phyloP scores from a whole-genome alignment of 164 flowering plant genomes.

The Pachysandra terminalis region DNA sequence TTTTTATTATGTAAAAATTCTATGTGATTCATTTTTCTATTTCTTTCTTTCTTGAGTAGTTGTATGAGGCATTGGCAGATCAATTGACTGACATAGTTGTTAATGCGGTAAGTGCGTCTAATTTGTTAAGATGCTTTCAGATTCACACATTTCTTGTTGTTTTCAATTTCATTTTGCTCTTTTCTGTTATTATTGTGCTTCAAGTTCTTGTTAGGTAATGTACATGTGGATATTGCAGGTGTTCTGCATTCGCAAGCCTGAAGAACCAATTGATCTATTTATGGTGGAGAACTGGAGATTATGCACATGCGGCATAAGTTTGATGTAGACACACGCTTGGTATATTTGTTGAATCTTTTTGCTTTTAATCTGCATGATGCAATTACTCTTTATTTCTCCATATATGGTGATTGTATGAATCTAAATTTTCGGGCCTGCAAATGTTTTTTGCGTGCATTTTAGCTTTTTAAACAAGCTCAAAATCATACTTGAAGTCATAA shows the following conservation, averaged over 20 bases:
- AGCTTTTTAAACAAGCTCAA: no score
- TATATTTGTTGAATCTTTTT: slow-evolving; percentile 23
- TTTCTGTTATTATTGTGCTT: no score
- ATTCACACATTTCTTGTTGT: not conserved
- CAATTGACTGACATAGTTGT: slow-evolving; percentile 94
- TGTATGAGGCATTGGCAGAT: slow-evolving; percentile 92
- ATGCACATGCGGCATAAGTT: slow-evolving; percentile 99
- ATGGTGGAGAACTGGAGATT: slow-evolving; percentile 99
- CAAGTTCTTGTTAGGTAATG: not conserved
- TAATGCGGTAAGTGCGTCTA: slow-evolving; percentile 61
- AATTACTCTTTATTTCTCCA: not conserved
- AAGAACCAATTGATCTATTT: slow-evolving; percentile 85
- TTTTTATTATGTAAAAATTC: no score
- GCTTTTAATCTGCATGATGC: not conserved
- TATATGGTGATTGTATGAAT: not conserved
- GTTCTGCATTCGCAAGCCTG: slow-evolving; percentile 90
- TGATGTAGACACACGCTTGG: slow-evolving; percentile 97
- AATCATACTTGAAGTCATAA: no score
- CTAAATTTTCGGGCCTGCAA: no score
- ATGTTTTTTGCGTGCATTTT: no score
- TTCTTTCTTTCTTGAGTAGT: slow-evolving; percentile 33
- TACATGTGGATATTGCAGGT: slow-evolving; percentile 43
- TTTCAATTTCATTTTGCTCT: not conserved
- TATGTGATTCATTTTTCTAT: slow-evolving; percentile 2
- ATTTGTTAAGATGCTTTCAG: not conserved